phyloP scores from a whole-genome alignment of 805 yeast genomes.

The Blastobotrys attinorum region DNA sequence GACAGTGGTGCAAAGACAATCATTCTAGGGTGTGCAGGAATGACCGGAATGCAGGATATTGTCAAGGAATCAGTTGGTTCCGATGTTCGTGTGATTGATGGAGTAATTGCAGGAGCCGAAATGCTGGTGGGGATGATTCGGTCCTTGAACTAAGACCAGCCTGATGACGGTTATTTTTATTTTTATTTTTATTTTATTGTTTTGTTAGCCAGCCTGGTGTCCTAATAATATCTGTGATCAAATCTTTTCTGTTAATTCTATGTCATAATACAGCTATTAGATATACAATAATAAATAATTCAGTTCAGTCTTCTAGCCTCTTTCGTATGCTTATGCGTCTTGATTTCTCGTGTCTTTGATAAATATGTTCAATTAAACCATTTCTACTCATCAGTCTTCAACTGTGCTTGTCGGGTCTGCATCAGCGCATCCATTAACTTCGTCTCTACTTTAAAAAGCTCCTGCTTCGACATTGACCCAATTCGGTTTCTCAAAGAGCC shows the following conservation, averaged over 20 bases:
- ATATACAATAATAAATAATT: too few species aligned
- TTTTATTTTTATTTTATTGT: too few species aligned
- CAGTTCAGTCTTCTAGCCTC: too few species aligned
- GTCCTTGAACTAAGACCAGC: conserved; percentile 2
- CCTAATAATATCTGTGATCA: too few species aligned
- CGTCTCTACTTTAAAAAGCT: not conserved
- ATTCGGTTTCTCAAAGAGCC: too few species aligned
- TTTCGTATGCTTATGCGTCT: too few species aligned
- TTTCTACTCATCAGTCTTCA: not conserved
- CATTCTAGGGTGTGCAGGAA: conserved; percentile 47
- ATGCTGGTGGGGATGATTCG: conserved; percentile 30
- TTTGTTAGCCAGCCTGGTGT: too few species aligned
- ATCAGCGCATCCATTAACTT: not conserved
- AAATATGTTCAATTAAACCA: too few species aligned
- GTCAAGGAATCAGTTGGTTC: conserved; percentile 31
- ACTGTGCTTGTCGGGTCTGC: not conserved
- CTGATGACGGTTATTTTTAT: too few species aligned
- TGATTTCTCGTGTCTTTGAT: too few species aligned
- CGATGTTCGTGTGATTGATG: conserved; percentile 37
- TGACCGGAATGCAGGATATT: conserved; percentile 42
- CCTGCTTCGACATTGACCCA: not conserved
- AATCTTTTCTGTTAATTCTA: too few species aligned
- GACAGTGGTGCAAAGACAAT: conserved; percentile 33
- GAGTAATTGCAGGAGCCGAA: conserved; percentile 41
- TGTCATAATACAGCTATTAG: too few species aligned